Base-by-base conservation (phyloP, 179 eudicot genomes). In the Pouteria campechiana region DNA sequence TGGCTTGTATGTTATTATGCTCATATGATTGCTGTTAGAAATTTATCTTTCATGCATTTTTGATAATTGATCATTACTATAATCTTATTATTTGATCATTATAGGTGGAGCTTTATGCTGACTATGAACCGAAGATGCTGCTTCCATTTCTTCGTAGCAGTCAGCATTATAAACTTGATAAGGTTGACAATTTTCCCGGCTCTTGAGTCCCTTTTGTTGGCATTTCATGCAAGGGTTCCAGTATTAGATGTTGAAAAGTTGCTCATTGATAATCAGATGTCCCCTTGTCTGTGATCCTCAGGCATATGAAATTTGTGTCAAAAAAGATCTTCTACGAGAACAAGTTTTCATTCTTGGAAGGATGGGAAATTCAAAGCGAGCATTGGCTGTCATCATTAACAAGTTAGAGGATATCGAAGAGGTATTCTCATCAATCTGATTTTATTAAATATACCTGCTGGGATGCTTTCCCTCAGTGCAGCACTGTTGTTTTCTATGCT, bases 71-170 rank as follows among this genome's bases (percentile, higher is more conserved):
- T 36, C 22, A 20, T n/a, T 39, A 10, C 13, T 58, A 25, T 36
- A 38, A 11, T 31, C 11, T 42, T 44, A 4, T 41, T 50, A 32
- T 20, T 38, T 6, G 3, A 22, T 18, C 35, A 28, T 48, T 63
- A 64, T 61, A 89, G 97, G 97, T 89, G 59, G 97, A 89, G 74
- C 75, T 89, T 37, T 89, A 85, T 68, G 95, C 95, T 45, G 95
- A 89, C 30, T 81, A 69, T 62, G 97, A 89, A 70, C 57, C 61
- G 34, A 76, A 79, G 53, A 89, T 76, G 95, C 63, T 89, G 60
- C 86, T 81, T 68, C 83, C 97, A 29, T 89, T 85, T 68, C 83
- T 89, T 20, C 89, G 95, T 37, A 81, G 90, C 60, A 89, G 97
- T 69, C 97, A 81, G 64, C 95, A 89, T 64, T 89, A 85, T 49